phyloP scores from a whole-genome alignment of 2,329 filamentous ascomycete genomes.

The Ceratocystis destructans region DNA sequence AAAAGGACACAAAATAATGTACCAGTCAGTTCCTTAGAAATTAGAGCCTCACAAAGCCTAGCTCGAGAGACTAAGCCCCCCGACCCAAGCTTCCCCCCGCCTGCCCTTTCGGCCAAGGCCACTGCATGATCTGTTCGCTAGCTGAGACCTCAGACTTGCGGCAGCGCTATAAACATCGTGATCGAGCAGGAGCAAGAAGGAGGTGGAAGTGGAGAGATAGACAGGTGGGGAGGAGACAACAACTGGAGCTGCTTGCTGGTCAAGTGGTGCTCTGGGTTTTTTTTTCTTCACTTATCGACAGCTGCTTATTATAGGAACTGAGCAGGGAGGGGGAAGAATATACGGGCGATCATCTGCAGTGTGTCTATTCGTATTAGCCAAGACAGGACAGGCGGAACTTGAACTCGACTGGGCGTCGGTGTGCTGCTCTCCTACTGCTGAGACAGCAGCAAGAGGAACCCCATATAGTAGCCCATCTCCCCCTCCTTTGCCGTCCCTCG shows the following conservation, averaged over 20 bases:
- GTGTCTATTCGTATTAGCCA: neutral
- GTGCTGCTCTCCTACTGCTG: neutral
- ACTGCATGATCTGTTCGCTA: slow-evolving; percentile 5
- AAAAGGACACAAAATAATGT: too few relatives aligned
- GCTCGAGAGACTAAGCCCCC: neutral
- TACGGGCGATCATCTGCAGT: neutral
- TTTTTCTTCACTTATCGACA: too few relatives aligned
- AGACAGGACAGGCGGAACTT: too few relatives aligned
- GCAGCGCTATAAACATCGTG: neutral
- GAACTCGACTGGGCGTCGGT: neutral
- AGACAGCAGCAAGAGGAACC: too few relatives aligned
- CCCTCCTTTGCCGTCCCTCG: too few relatives aligned
- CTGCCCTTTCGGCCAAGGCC: neutral
- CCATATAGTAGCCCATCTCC: too few relatives aligned
- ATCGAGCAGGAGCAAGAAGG: neutral
- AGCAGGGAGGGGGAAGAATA: neutral
- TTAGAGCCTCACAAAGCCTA: neutral
- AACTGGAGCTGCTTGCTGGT: too few relatives aligned
- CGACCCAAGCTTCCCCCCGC: neutral
- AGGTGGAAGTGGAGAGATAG: neutral
- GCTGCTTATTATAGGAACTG: too few relatives aligned
- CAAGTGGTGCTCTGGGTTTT: too few relatives aligned
- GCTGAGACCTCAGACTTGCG: slow-evolving; percentile 2
- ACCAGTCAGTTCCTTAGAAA: neutral
- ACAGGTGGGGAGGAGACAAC: neutral